Base-by-base conservation (phyloP, 441 rosid genomes). In the Raphanus hybrid region DNA sequence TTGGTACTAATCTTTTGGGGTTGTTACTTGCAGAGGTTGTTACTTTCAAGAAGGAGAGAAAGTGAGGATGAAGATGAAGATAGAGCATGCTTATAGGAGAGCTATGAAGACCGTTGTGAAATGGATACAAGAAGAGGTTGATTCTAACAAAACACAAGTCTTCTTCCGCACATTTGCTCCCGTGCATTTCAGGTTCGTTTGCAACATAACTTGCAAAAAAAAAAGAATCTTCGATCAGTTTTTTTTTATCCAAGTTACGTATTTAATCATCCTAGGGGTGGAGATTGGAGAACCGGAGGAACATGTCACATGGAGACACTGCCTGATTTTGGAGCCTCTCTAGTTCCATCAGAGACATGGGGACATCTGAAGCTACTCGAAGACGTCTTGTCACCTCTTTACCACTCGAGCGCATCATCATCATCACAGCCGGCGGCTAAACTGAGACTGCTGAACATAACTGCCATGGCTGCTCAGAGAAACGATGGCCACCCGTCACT, bases 131-230 rank as follows among this genome's bases (percentile, higher is more conserved):
- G 78, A 82, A 60, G 85, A 91, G 79, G 95, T 95, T 41, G 83
- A 90, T 71, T 10, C 84, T 72, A 86, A 64, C 87, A 87, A 87
- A 85, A 91, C 91, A 8, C 93, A 83, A 69, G 98, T 90, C 84
- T 93, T 87, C 84, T 95, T 93, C 66, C 99, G 98, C 8, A 84
- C 98, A 34, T 89, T 86, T 77, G 92, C 99, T 5, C 99, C 99
- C 0, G 96, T 93, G 45, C 99, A 95, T 87, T 95, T 95, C 91
- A 91, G 99, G 99, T 93, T 83, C 41, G n/a, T 29, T 29, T 5
- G 32, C 5, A 32, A 9, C 27, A 14, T 48, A 32, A 20, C 32
- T 50, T 20, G 1, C 23, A 20, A 20, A 4, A 1, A 43, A 15
- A 58, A 3, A 59, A 16, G 16, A 32, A 29, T 45, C 69, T 48